Base-by-base conservation (phyloP, 2,329 filamentous ascomycete genomes). In the Grosmannia clavigera region DNA sequence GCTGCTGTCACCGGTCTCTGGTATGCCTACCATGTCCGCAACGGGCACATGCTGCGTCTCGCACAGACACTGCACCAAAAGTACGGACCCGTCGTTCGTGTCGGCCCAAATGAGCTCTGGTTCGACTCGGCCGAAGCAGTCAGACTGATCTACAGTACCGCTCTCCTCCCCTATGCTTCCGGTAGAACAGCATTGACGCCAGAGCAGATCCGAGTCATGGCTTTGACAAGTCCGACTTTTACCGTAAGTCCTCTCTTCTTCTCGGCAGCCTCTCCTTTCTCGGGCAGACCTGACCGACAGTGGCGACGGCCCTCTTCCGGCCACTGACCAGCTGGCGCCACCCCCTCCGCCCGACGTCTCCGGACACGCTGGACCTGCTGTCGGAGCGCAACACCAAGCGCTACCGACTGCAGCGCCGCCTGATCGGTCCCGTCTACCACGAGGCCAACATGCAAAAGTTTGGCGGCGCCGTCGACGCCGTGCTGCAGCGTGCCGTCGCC, bases 91-190 rank as follows among this genome's bases (percentile, higher is more conserved):
- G 69, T 74, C 2, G 80, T 83, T n/a, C 73, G 80, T 0, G 74
- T 82, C 9, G 77, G 77, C 0, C 80, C 80, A 0, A 74, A 80
- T 40, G 79, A 82, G 65, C 72, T 82, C 6, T 81, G 79, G 75
- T 76, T 81, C 33, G 69, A 76, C 61, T 77, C 73, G 3, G 71
- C 67, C 27, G 76, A 79, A 55, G 79, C 75, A 0, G 79, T 76
- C 61, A 73, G 73, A 59, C 64, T 69, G 1, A 78, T 80, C 9
- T 81, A 81, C 66, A 69, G 78, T 78, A 62, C 22, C 73, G 27
- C 6, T 38, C n/a, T 33, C 33, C 38, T 14, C 14, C 5, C 3
- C 5, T 46, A 19, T 46, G 12, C 19, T 7, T 2, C 43, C n/a
- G 16, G 6, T 9, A 2, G 19, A 46, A n/a, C 43, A n/a, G 19